A percentile compares a stretch with the other conserved stretches of the same genome.
Conservation (phyloP, 2,329 filamentous ascomycete genomes). For the Microcyclospora pomicola region DNA sequence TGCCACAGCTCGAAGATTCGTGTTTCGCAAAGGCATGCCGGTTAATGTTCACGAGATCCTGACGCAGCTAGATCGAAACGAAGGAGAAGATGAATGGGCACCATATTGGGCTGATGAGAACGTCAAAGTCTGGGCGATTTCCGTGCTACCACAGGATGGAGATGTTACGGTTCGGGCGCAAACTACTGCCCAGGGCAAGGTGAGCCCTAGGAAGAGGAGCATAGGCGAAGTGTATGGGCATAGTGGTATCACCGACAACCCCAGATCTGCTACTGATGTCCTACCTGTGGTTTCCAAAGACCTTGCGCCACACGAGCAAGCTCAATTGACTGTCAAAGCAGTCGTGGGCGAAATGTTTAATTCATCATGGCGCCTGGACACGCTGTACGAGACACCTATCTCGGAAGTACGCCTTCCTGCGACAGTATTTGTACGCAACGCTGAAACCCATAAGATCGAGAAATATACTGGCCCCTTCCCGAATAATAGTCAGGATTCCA, state of each 20-base stretch:
- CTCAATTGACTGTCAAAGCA: constrained; percentile 33
- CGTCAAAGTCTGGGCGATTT: constrained; percentile 74
- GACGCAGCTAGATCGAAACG: constrained; percentile 14
- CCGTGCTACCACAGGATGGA: constrained; percentile 29
- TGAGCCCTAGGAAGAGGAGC: constrained; percentile 22
- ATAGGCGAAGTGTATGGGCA: constrained; percentile 22
- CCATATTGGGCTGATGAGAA: constrained; percentile 65
- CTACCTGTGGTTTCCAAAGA: constrained; percentile 24
- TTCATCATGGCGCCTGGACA: constrained; percentile 60
- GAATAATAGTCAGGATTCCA: constrained; percentile 29
- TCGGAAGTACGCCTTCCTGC: constrained; percentile 54
- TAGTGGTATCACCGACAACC: constrained; percentile 12
- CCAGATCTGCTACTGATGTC: constrained; percentile 1
- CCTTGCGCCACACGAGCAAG: constrained; percentile 27
- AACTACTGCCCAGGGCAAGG: constrained; percentile 1
- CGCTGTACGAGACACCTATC: constrained; percentile 52
- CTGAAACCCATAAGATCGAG: constrained; percentile 48
- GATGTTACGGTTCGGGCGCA: constrained; percentile 1
- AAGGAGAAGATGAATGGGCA: constrained; percentile 19
- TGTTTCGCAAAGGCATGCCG: constrained; percentile 72
- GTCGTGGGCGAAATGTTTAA: constrained; percentile 69
- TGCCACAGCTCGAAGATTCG: constrained; percentile 70
- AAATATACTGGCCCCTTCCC: constrained; percentile 57
- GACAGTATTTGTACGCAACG: constrained; percentile 53
- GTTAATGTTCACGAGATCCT: constrained; percentile 56